These are phyloP conservation scores for Ophiobolus disseminans DNA, from an alignment of 2,329 filamentous ascomycete species.

Conservation along the genomic window DNA sequence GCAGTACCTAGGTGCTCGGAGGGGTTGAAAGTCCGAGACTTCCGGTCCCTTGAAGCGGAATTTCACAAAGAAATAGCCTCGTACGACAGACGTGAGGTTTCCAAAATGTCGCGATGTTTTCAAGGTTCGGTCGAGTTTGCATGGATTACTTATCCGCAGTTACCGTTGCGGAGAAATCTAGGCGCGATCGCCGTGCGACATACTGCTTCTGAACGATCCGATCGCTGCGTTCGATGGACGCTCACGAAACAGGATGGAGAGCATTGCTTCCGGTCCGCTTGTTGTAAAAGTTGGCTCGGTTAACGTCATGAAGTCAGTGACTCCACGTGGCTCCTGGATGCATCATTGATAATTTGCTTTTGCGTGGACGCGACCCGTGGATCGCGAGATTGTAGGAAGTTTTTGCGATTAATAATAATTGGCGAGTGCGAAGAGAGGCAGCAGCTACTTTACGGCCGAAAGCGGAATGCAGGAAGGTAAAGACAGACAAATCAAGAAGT, in stretches of 20 bases:
- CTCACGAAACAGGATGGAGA: not conserved
- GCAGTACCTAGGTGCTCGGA: too few species aligned
- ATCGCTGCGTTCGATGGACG: not conserved
- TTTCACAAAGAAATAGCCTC: not conserved
- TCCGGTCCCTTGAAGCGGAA: too few species aligned
- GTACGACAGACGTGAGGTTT: not conserved
- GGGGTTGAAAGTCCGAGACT: too few species aligned
- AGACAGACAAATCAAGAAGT: not conserved
- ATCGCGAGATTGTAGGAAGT: not conserved
- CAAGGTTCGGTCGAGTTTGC: not conserved
- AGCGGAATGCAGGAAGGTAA: not conserved
- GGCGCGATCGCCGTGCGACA: conserved; percentile 5
- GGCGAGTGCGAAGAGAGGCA: not conserved
- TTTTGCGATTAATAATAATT: not conserved
- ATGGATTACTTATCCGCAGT: not conserved
- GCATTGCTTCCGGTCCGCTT: not conserved
- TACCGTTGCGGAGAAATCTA: not conserved
- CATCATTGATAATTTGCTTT: not conserved
- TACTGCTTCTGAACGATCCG: not conserved
- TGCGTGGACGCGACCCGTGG: not conserved
- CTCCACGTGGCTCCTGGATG: not conserved
- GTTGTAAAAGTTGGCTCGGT: not conserved
- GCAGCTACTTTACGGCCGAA: not conserved
- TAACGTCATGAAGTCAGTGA: not conserved
- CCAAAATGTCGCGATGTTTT: not conserved